Conservation (phyloP, 257 asterid genomes). For the Cynanchum wilfordii region DNA sequence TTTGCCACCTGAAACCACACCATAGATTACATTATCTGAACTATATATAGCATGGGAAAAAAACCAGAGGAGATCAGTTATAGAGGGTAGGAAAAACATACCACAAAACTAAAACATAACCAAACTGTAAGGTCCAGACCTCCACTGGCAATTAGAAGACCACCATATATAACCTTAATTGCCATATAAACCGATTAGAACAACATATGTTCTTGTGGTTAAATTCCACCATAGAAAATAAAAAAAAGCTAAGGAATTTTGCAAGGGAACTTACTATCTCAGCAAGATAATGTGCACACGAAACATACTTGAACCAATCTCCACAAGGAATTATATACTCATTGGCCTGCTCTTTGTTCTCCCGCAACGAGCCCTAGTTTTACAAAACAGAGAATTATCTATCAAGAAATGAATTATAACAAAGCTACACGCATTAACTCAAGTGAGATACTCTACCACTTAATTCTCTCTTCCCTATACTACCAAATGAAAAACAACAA, state of each 20-base stretch:
- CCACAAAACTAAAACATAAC: conserved; percentile 75
- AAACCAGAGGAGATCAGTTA: not conserved
- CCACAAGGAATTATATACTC: conserved; percentile 65
- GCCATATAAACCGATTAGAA: conserved; percentile 3
- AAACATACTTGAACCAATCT: conserved; percentile 92
- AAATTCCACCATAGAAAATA: not conserved
- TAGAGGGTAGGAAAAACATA: conserved; percentile 17
- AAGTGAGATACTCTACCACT: not conserved
- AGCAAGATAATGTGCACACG: conserved; percentile 90
- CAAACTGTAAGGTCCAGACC: conserved; percentile 60
- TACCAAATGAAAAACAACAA: not conserved
- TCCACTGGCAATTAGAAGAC: conserved; percentile 75
- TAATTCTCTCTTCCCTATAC: not conserved
- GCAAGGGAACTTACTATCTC: conserved; percentile 56
- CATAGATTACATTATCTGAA: not conserved
- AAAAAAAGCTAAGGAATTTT: not conserved
- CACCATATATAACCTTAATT: conserved; percentile 75
- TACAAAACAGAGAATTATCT: conserved; percentile 2
- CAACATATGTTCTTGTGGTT: not conserved
- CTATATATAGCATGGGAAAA: not conserved
- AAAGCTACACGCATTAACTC: not conserved
- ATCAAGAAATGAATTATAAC: not conserved
- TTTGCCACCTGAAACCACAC: conserved; percentile 62
- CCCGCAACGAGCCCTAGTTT: conserved; percentile 64
- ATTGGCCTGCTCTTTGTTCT: conserved; percentile 29